A percentile compares a stretch with the other conserved stretches of the same genome.
phyloP scores from a whole-genome alignment of 2,329 filamentous ascomycete species.

The Pseudogymnoascus sp. region DNA sequence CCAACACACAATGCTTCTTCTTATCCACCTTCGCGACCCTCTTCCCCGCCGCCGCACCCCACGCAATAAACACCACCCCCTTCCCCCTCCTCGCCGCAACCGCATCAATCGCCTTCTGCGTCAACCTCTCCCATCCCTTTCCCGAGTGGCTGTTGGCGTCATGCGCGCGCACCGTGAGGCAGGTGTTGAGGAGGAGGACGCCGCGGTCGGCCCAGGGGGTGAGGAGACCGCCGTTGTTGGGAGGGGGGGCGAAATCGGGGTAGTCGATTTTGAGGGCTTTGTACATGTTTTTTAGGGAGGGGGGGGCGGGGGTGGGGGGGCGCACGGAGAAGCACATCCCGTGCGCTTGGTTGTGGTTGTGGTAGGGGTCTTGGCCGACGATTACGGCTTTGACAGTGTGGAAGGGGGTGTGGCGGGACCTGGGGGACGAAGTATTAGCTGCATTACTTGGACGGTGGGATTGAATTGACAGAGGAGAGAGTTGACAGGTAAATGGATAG shows the following conservation, averaged over 20 bases:
- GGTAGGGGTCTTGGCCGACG: conserved; percentile 93
- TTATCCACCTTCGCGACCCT: conserved; percentile 65
- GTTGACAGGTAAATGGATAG: background rate
- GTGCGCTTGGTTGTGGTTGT: conserved; percentile 91
- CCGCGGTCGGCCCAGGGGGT: conserved; percentile 92
- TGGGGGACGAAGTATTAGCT: conserved; percentile 32
- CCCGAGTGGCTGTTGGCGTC: conserved; percentile 78
- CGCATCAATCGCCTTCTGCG: conserved; percentile 81
- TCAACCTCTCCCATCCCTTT: conserved; percentile 88
- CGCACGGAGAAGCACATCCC: conserved; percentile 93
- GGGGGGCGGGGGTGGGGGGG: conserved; percentile 77
- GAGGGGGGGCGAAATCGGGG: conserved; percentile 64
- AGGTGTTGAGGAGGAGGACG: conserved; percentile 89
- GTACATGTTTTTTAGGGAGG: conserved; percentile 91
- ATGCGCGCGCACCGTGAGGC: conserved; percentile 83
- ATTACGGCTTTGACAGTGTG: conserved; percentile 85
- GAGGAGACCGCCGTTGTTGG: conserved; percentile 70
- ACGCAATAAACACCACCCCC: conserved; percentile 91
- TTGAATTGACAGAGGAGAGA: conserved; percentile 9
- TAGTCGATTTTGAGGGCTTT: conserved; percentile 81
- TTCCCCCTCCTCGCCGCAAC: conserved; percentile 66
- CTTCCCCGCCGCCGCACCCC: conserved; percentile 79
- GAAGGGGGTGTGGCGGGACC: conserved; percentile 90
- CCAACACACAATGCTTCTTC: conserved; percentile 70
- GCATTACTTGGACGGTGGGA: conserved; percentile 12